Conservation (phyloP, 768 basidiomycete species). For the Termitomyces sp. region DNA sequence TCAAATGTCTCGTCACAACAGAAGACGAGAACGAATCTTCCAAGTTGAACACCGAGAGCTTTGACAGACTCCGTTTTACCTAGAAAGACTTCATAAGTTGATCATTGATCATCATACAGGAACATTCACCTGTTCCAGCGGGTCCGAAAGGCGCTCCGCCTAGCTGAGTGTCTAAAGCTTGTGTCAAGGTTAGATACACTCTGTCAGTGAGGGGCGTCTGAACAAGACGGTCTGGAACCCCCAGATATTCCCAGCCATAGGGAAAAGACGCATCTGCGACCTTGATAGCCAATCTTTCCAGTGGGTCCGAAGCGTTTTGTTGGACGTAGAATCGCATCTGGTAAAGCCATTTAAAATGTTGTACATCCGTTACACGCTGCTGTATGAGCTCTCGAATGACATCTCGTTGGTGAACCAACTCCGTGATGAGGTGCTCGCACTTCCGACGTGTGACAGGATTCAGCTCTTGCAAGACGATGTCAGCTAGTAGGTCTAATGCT, state of each 20-base stretch:
- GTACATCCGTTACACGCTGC: conserved; percentile 56
- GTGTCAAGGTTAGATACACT: conserved; percentile 94
- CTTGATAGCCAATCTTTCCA: conserved; percentile 75
- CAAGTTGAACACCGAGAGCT: conserved; percentile 94
- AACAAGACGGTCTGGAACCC: conserved; percentile 93
- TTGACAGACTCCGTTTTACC: conserved; percentile 99
- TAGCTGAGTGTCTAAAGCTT: conserved; percentile 90
- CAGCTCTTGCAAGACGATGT: conserved; percentile 90
- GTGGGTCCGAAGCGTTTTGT: conserved; percentile 58
- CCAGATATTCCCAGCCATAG: conserved; percentile 99
- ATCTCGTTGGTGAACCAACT: conserved; percentile 96
- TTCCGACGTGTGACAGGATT: conserved; percentile 90
- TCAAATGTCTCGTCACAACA: conserved; percentile 99
- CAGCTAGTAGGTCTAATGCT: conserved; percentile 92
- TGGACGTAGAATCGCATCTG: conserved; percentile 99
- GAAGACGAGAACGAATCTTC: conserved; percentile 99
- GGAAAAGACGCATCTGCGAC: conserved; percentile 92
- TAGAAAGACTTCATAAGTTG: conserved; percentile 21
- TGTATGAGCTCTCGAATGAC: conserved; percentile 79
- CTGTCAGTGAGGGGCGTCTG: conserved; percentile 97
- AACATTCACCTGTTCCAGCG: conserved; percentile 78
- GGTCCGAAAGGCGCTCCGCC: conserved; percentile 98
- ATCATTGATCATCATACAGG: background rate
- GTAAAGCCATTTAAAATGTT: conserved; percentile 88
- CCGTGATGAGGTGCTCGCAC: conserved; percentile 98